Base-by-base conservation (phyloP, 192 early-diverging fungal genomes). In the Chytriomyces sp. region DNA sequence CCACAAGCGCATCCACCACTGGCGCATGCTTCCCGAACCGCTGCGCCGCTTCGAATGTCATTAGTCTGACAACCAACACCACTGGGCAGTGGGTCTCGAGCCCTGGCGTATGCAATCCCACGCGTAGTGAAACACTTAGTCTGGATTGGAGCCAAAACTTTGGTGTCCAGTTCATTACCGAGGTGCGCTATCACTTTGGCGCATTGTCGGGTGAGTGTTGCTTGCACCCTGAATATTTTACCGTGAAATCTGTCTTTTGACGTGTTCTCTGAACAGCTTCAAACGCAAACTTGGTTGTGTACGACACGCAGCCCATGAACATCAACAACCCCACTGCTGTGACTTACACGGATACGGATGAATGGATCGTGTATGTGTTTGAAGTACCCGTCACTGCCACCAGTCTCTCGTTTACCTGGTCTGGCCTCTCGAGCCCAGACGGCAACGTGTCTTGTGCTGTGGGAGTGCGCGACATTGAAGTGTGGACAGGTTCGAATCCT, bases 251-350 rank as follows among this genome's bases (percentile, higher is more conserved):
- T 11, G 11, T 20, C 2, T 20, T 11, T 57, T 11, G 20, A 11
- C 53, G 53, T 18, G 13, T 18, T 57, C 53, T 18, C 53, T 20
- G 53, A 18, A 20, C 53, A 73, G 71, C 71, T 10, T 20, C 20
- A 7, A 62, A 28, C 11, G 20, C 71, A 28, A 73, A 63, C 45
- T 47, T 73, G 35, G 71, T 73, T 18, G 71, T 73, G 13, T 73
- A 62, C 45, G 71, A 73, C 59, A 62, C 71, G 24, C 71, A 73
- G 60, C 71, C 71, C 13, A 73, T 73, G 71, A 73, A 73, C 45
- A 61, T 73, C 44, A 61, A 61, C 35, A 73, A 73, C 45, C 71
- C 71, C 13, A 73, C 71, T 8, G 71, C 71, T 47, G 71, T 73
- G 16, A 73, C 71, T 6, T 73, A 73, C 43, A 73, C 62, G 16